phyloP scores from a whole-genome alignment of 768 basidiomycete genomes.

The Lentinula aciculospora region DNA sequence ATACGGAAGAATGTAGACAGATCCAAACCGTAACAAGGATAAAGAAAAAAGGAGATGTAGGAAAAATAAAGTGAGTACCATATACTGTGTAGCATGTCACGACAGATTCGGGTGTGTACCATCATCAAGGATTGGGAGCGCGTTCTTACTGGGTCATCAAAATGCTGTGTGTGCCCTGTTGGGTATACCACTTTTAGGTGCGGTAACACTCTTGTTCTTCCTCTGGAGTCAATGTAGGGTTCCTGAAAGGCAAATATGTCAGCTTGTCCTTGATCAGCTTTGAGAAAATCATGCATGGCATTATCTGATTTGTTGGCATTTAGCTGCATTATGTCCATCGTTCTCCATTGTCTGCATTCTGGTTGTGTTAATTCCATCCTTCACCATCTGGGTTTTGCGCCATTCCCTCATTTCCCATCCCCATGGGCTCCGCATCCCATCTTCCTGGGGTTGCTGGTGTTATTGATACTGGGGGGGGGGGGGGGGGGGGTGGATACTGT shows the following conservation, averaged over 20 bases:
- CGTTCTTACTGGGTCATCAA: not conserved
- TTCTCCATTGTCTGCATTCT: not conserved
- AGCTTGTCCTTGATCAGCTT: not conserved
- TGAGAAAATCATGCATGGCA: not conserved
- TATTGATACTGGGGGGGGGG: too few species aligned
- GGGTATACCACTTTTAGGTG: not conserved
- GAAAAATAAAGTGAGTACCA: too few species aligned
- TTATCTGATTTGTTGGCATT: not conserved
- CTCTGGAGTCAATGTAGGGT: not conserved
- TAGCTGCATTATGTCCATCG: not conserved
- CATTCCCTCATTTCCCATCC: not conserved
- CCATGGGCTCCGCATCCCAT: not conserved
- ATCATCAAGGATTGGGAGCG: not conserved
- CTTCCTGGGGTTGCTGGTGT: not conserved
- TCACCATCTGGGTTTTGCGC: not conserved
- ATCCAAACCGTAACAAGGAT: too few species aligned
- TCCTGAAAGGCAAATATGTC: not conserved
- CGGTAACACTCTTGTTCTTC: not conserved
- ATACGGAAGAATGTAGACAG: too few species aligned
- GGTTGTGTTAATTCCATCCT: not conserved
- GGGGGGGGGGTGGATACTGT: not conserved
- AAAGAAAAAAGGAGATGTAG: too few species aligned
- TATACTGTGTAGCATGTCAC: too few species aligned
- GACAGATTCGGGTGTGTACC: not conserved
- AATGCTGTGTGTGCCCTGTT: not conserved